Base-by-base conservation (phyloP, 345 rosid species). In the Angophora floribunda region DNA sequence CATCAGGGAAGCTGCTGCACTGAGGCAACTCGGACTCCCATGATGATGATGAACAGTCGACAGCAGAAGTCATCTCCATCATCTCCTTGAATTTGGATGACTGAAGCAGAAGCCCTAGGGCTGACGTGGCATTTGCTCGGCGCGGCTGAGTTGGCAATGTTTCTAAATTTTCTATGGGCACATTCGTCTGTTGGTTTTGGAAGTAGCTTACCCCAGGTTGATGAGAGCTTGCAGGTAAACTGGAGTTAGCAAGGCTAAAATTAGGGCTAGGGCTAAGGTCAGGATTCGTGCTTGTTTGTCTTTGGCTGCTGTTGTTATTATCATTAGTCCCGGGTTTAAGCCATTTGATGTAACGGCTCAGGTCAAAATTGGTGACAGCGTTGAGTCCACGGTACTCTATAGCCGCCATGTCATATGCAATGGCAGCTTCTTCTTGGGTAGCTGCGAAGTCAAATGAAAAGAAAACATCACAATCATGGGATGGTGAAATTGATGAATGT, bases 361-460 rank as follows among this genome's bases (percentile, higher is more conserved):
- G 94, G 88, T 97, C 99, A 87, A 97, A 97, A 90, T 97, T 97
- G 7, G 99, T 97, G 87, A 97, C 99, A 16, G 99, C 99, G 86
- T 97, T 96, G 51, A 94, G 92, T 85, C 99, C 99, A 49, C 99
- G 97, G 90, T 97, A 95, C 92, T 97, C 98, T 28, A 97, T 95
- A 2, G 99, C 99, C 5, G 99, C 99, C 91, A 95, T 92, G 47
- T 97, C 99, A 78, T 97, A 96, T 13, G 99, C 99, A 2, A 94
- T 93, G 61, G 99, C 99, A 41, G 99, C 99, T 94, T 97, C 99
- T 90, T 97, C 99, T 89, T 97, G 99, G 15, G 99, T 97, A 26
- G 98, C 99, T 97, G 47, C 82, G 13, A 41, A 75, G 82, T 75
- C 5, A 26, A 75, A 75, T 9, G 26, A 41, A 19, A 75, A 75